A percentile compares a stretch with the other conserved stretches of the same genome.
These are phyloP conservation scores for Suhomyces maxii DNA, from an alignment of 1,139 yeast species.

Conservation along the genomic window DNA sequence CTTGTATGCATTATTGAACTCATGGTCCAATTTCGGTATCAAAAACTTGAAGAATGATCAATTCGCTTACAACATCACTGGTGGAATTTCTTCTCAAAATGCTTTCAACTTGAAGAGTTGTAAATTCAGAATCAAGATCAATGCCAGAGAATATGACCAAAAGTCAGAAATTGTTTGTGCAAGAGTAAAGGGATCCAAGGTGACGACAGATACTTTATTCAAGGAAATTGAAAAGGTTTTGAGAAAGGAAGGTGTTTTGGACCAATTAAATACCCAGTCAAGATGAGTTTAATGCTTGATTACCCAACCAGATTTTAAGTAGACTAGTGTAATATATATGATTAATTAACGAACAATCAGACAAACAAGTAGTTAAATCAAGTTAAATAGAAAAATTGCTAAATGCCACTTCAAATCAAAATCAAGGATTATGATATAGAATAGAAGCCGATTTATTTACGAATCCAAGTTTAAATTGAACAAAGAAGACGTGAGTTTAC, in stretches of 20 bases:
- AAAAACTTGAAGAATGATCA: constrained; percentile 53
- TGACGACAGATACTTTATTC: constrained; percentile 45
- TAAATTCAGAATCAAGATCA: constrained; percentile 57
- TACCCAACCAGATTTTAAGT: too few relatives aligned
- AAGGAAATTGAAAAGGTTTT: constrained; percentile 50
- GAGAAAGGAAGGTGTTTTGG: constrained; percentile 48
- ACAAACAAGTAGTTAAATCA: too few relatives aligned
- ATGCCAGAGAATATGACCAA: constrained; percentile 37
- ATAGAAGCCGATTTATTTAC: too few relatives aligned
- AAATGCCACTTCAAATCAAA: too few relatives aligned
- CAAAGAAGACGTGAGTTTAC: too few relatives aligned
- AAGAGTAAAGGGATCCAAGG: constrained; percentile 45
- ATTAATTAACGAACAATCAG: too few relatives aligned
- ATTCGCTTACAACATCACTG: constrained; percentile 49
- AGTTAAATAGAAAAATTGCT: too few relatives aligned
- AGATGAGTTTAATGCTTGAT: not conserved
- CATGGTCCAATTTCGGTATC: constrained; percentile 74
- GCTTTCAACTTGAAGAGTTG: constrained; percentile 65
- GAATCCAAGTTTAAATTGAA: too few relatives aligned
- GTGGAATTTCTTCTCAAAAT: constrained; percentile 61
- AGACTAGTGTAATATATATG: not conserved
- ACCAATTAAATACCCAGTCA: constrained; percentile 12
- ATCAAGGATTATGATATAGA: too few relatives aligned
- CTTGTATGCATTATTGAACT: constrained; percentile 57
- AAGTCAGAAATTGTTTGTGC: constrained; percentile 49